These are phyloP conservation scores for Acorus gramineus DNA, from an alignment of 106 monocot species.

Conservation along the genomic window DNA sequence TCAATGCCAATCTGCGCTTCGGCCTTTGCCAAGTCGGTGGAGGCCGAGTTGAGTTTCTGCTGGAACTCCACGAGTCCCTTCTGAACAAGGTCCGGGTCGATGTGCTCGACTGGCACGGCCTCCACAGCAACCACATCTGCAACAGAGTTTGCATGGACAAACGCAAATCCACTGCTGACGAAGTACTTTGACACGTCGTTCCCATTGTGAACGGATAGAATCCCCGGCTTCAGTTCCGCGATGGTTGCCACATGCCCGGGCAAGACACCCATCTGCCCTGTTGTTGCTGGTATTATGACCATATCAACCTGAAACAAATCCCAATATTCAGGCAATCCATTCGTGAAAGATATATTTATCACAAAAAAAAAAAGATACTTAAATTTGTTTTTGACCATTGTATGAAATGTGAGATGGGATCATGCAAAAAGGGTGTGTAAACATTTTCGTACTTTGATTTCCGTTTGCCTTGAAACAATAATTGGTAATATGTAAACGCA, in stretches of 20 bases:
- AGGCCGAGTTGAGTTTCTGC: constrained; percentile 5
- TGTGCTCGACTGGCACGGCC: constrained; percentile 66
- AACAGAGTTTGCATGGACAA: constrained; percentile 84
- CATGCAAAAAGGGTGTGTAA: no score
- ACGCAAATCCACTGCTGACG: constrained; percentile 87
- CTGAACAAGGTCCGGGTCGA: constrained; percentile 63
- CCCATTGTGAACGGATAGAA: constrained; percentile 85
- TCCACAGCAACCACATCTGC: constrained; percentile 82
- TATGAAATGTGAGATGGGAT: no score
- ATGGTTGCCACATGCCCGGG: constrained; percentile 90
- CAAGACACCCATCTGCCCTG: constrained; percentile 89
- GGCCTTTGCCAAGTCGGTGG: constrained; percentile 7
- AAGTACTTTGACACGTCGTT: constrained; percentile 70
- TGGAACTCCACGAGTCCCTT: constrained; percentile 42
- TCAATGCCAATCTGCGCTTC: constrained; percentile 6
- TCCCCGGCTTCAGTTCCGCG: constrained; percentile 82
- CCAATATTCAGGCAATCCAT: no score
- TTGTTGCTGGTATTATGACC: constrained; percentile 74
- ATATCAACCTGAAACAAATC: constrained; percentile 58
- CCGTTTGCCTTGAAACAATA: no score
- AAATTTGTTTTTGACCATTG: no score
- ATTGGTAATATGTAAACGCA: no score
- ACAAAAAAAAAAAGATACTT: no score
- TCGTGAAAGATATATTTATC: no score
- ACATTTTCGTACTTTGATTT: no score